phyloP scores from a whole-genome alignment of 768 basidiomycete genomes.

The Boletus pseudopeckii region DNA sequence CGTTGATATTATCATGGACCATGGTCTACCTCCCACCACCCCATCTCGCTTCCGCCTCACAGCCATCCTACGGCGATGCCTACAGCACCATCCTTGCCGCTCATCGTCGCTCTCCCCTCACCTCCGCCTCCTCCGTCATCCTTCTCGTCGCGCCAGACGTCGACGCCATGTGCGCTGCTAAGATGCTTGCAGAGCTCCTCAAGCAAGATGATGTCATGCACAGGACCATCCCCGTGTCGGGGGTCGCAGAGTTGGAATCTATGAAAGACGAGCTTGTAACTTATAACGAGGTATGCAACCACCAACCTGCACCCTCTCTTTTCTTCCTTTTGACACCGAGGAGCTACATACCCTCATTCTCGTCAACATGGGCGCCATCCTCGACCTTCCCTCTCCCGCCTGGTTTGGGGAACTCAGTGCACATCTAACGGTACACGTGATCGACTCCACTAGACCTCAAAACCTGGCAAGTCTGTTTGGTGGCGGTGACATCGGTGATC shows the following conservation, averaged over 20 bases:
- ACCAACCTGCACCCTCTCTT: not conserved
- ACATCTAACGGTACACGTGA: conserved; percentile 78
- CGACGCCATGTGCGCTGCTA: conserved; percentile 87
- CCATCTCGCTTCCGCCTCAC: conserved; percentile 54
- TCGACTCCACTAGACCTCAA: conserved; percentile 90
- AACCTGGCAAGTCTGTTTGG: conserved; percentile 86
- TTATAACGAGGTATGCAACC: conserved; percentile 59
- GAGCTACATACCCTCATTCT: conserved; percentile 89
- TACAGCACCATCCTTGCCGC: conserved; percentile 69
- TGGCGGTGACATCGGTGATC: conserved; percentile 59
- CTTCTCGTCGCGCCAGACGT: conserved; percentile 88
- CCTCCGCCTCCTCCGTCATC: conserved; percentile 79
- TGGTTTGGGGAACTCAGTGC: conserved; percentile 75
- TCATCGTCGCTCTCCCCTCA: conserved; percentile 68
- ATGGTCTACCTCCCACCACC: conserved; percentile 77
- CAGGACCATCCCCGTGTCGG: conserved; percentile 84
- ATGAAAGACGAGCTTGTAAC: conserved; percentile 62
- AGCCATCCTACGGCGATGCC: conserved; percentile 67
- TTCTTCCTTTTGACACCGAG: not conserved
- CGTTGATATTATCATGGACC: conserved; percentile 38
- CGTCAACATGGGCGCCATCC: conserved; percentile 86
- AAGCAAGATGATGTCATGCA: conserved; percentile 93
- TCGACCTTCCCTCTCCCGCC: conserved; percentile 69
- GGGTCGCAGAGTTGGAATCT: conserved; percentile 69
- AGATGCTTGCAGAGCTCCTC: conserved; percentile 86